phyloP scores from a whole-genome alignment of 148 eudicot species.

The Nepenthes gracilis region DNA sequence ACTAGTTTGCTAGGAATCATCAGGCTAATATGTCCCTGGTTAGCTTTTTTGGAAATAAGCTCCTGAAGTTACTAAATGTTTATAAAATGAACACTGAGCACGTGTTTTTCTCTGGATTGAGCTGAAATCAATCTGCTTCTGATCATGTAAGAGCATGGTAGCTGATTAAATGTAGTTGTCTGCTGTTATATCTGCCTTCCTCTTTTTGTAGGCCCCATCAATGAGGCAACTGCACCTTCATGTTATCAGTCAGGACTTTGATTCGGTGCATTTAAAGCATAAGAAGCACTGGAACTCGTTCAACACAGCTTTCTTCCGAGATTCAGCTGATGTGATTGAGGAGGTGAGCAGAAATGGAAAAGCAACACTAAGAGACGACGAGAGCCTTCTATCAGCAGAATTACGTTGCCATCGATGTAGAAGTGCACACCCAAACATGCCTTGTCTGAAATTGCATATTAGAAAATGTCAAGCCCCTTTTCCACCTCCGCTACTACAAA shows the following conservation, averaged over 20 bases:
- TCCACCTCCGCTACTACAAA: conserved; percentile 39
- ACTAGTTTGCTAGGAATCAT: too few species aligned
- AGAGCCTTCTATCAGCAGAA: conserved; percentile 47
- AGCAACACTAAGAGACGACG: conserved; percentile 32
- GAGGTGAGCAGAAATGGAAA: conserved; percentile 44
- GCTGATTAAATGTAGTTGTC: too few species aligned
- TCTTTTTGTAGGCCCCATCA: conserved; percentile 55
- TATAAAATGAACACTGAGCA: too few species aligned
- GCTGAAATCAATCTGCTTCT: too few species aligned
- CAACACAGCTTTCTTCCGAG: conserved; percentile 74
- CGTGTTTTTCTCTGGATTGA: too few species aligned
- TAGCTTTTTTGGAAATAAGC: too few species aligned
- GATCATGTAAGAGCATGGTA: too few species aligned
- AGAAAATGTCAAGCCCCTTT: conserved; percentile 46
- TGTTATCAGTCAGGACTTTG: conserved; percentile 89
- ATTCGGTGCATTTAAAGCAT: conserved; percentile 66
- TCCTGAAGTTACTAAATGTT: too few species aligned
- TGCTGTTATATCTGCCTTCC: background rate
- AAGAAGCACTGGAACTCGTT: conserved; percentile 99
- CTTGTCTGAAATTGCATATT: conserved; percentile 67
- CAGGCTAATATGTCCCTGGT: too few species aligned
- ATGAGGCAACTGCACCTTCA: conserved; percentile 93
- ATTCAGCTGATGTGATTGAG: conserved; percentile 73
- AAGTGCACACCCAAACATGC: conserved; percentile 94
- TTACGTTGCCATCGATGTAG: conserved; percentile 82